Evolutionary conservation across 306 rosid species (phyloP), one percentile per base, ranked within the genome.

Genomic region (Biancaea sappan): DNA sequence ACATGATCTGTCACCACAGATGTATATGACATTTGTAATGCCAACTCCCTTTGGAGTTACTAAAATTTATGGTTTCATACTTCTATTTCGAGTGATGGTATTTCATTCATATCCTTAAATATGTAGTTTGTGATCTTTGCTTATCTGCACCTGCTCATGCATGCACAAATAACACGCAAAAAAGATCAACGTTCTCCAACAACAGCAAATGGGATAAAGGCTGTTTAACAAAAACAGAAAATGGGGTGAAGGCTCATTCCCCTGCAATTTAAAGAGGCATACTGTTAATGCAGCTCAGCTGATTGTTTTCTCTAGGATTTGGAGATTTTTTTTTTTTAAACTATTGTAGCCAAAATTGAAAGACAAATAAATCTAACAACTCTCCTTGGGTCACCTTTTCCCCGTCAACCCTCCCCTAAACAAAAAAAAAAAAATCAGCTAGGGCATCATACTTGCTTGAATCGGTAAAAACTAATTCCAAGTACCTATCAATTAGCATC

Each of bases 261-360:
- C 41, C 4, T 19, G 2, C 21, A 32, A 16, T 38, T 59, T 59
- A 8, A 59, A 29, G 24, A n/a, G 43, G 44, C 6, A 5, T 29
- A 43, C 24, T 59, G 66, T 9, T 58, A 59, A 59, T 29, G 66
- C 24, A 16, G 66, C 66, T 59, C 16, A 16, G 50, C 50, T 43
- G 18, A 13, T 0, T 14, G 3, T 32, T 16, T 29, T 6, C 6
- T 59, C 8, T 24, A 59, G 43, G 66, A 40, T 59, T 59, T 31
- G 8, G 24, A 31, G 41, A 29, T 16, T 29, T 5, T 59, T 8
- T 51, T 19, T 19, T 2, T 19, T 53, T 11, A 18, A 6, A 51
- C 56, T 5, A 18, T 50, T 19, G 25, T 21, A 19, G 26, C 54
- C 25, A 6, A 51, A 51, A 19, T 51, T n/a, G n/a, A 28, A 51